phyloP scores from a whole-genome alignment of 2,329 filamentous ascomycete species.

The Colletotrichum caudatum region DNA sequence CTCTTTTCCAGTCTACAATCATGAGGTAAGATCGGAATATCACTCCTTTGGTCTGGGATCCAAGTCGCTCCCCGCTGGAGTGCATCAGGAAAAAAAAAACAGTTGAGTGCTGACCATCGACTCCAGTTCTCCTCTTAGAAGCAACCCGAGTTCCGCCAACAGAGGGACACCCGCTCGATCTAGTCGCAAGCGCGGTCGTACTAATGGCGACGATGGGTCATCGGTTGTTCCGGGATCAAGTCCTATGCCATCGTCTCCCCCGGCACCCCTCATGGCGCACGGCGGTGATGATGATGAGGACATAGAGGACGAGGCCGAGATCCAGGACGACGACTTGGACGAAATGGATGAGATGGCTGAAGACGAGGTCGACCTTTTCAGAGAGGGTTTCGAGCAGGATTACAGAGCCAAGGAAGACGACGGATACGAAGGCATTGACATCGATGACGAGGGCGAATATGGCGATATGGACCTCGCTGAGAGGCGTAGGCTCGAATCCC shows the following conservation, averaged over 20 bases:
- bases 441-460: constrained; percentile 84
- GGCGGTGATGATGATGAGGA: constrained; percentile 79
- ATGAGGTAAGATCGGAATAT: constrained; percentile 49
- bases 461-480: constrained; percentile 75
- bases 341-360: constrained; percentile 86
- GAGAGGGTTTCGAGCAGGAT: constrained; percentile 78
- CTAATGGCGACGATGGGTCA: constrained; percentile 64
- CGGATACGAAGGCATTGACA: constrained; percentile 75
- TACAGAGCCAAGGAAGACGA: constrained; percentile 77
- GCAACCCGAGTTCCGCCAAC: constrained; percentile 86
- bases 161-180: constrained; percentile 70
- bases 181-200: constrained; percentile 68
- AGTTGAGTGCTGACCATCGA: constrained; percentile 34
- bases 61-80: neutral
- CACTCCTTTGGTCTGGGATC: too few species aligned
- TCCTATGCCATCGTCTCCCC: constrained; percentile 75
- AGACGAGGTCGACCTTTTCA: constrained; percentile 83
- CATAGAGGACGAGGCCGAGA: constrained; percentile 77
- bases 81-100: constrained; percentile 9
- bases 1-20: constrained; percentile 21
- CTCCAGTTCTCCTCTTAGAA: constrained; percentile 82
- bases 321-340: constrained; percentile 79
- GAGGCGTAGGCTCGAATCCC: constrained; percentile 77
- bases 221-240: constrained; percentile 67
- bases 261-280: constrained; percentile 73